These are phyloP conservation scores for Ceratobasidium sp. DNA, from an alignment of 1,284 basidiomycete genomes.

Conservation along the genomic window DNA sequence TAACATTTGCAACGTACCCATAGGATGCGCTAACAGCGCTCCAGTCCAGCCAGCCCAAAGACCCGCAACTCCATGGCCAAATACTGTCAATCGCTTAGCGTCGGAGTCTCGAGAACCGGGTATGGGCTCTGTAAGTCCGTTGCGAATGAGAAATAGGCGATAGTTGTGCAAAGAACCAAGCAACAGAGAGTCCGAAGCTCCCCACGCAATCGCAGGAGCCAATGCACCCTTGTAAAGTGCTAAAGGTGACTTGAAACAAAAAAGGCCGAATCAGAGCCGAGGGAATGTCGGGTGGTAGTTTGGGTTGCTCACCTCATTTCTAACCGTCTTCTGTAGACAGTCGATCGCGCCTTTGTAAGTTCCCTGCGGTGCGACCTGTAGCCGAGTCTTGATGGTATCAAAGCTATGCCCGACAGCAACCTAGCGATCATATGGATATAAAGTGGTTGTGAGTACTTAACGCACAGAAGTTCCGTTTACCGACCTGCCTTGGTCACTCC, in stretches of 20 bases:
- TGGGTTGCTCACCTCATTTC: slow-evolving; percentile 66
- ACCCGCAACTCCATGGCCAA: slow-evolving; percentile 74
- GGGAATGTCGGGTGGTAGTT: too few species aligned
- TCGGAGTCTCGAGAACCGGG: slow-evolving; percentile 54
- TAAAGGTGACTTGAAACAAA: slow-evolving; percentile 57
- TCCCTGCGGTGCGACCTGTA: slow-evolving; percentile 78
- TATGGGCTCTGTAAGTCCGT: slow-evolving; percentile 64
- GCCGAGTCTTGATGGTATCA: slow-evolving; percentile 78
- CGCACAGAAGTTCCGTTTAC: slow-evolving; percentile 12
- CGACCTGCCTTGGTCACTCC: slow-evolving; percentile 69
- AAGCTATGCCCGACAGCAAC: slow-evolving; percentile 77
- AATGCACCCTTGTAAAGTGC: slow-evolving; percentile 78
- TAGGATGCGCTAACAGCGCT: slow-evolving; percentile 51
- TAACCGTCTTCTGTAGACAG: slow-evolving; percentile 69
- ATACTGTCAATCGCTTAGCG: slow-evolving; percentile 62
- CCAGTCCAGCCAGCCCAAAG: slow-evolving; percentile 81
- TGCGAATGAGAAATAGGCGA: slow-evolving; percentile 66
- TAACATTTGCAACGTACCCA: not conserved
- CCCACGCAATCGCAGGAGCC: slow-evolving; percentile 81
- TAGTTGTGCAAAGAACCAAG: slow-evolving; percentile 81
- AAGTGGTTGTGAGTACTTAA: slow-evolving; percentile 42
- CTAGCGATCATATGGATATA: too few species aligned
- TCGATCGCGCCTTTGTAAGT: slow-evolving; percentile 75
- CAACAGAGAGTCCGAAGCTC: slow-evolving; percentile 77
- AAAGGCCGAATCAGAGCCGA: too few species aligned